Base-by-base conservation (phyloP, 1,284 basidiomycete species). In the Omphalotus olearius region DNA sequence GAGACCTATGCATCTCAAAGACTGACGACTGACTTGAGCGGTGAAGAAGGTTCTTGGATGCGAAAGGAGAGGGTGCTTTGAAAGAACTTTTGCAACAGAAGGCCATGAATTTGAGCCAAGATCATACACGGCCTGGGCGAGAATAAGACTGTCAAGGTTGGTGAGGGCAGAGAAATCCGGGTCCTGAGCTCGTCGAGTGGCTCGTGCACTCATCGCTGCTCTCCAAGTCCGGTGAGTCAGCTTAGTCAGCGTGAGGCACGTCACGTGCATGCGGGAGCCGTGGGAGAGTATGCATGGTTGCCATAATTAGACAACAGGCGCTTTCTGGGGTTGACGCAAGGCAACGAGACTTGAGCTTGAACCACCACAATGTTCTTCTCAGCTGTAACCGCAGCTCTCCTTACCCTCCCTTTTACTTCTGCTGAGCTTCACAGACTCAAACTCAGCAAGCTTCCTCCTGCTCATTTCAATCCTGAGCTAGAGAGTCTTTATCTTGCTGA, bases 101-200 rank as follows among this genome's bases (percentile, higher is more conserved):
- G 73, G 60, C 91, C 91, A 93, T n/a, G 79, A 69, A 44, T 79
- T 70, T 25, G 84, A 77, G n/a, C 92, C 92, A 54, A 85, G 75
- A 64, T 93, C 89, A 67, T 89, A 90, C 37, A 91, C 85, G 0
- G 90, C 85, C 69, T 95, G 92, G 2, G 91, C 80, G 47, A 95
- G 78, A 33, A 95, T 68, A 47, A 95, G 83, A 43, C 75, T 69
- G 66, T 91, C 88, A 40, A 85, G 65, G 53, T 72, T 77, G 50
- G 66, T 73, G 52, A 84, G 67, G 43, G 63, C 47, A 47, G 58
- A 50, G 44, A 60, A 44, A 45, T 57, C 53, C 20, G 57, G 45
- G 4, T 58, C 14, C 37, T 39, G 44, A 26, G 11, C 46, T n/a
- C 51, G 38, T 11, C 45, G 39, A 26, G 40, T 44, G 11, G 33